phyloP scores from a whole-genome alignment of 2,329 filamentous ascomycete genomes.

The Polychaeton citri region DNA sequence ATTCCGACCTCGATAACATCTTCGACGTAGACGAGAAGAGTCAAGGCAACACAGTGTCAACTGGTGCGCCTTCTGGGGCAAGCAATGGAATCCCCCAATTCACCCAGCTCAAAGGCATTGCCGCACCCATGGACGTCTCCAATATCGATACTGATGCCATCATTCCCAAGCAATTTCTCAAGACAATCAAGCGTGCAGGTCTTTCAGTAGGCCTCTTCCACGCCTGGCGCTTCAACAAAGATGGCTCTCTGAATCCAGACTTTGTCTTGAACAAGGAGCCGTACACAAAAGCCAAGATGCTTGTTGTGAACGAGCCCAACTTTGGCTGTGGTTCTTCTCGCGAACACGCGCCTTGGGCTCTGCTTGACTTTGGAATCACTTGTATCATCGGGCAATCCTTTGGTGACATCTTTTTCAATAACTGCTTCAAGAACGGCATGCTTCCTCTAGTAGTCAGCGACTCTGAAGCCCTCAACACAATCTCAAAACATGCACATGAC shows the following conservation, averaged over 20 bases:
- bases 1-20: slow-evolving; percentile 51
- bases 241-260: slow-evolving; percentile 57
- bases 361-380: slow-evolving; percentile 92
- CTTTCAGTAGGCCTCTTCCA: slow-evolving; percentile 82
- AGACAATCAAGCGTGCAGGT: slow-evolving; percentile 96
- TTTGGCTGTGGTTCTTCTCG: slow-evolving; percentile 89
- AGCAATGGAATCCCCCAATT: slow-evolving; percentile 69
- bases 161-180: slow-evolving; percentile 98
- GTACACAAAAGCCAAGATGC: slow-evolving; percentile 72
- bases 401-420: slow-evolving; percentile 97
- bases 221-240: slow-evolving; percentile 60
- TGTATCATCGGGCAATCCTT: slow-evolving; percentile 81
- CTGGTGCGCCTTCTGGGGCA: slow-evolving; percentile 31
- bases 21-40: slow-evolving; percentile 54
- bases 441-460: slow-evolving; percentile 68
- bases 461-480: slow-evolving; percentile 49
- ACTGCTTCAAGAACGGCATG: slow-evolving; percentile 99
- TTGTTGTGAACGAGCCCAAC: slow-evolving; percentile 83
- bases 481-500: slow-evolving; percentile 64
- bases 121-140: slow-evolving; percentile 71
- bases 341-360: slow-evolving; percentile 94
- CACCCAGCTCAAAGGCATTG: slow-evolving; percentile 68
- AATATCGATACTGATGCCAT: slow-evolving; percentile 99
- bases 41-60: slow-evolving; percentile 48
- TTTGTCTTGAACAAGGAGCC: slow-evolving; percentile 88